A percentile compares a stretch with the other conserved stretches of the same genome.
phyloP scores from a whole-genome alignment of 768 basidiomycete genomes.

The Leccinum olivaceopallidum region DNA sequence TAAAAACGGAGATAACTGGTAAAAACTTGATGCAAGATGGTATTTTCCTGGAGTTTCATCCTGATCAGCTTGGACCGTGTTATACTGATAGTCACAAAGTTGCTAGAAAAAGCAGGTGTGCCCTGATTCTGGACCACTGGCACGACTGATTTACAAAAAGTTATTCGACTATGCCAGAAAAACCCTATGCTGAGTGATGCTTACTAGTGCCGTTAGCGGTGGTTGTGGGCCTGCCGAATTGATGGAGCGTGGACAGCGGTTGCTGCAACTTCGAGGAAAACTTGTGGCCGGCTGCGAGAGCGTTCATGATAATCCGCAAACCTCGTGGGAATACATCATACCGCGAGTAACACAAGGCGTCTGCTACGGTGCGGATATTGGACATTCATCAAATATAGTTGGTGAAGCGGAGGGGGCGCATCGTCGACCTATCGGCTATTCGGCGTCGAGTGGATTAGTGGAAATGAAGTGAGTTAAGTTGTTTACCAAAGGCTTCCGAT shows the following conservation, averaged over 20 bases:
- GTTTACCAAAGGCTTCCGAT: conserved; percentile 29
- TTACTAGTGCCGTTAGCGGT: conserved; percentile 6
- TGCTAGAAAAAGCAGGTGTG: neutral
- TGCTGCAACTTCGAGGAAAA: conserved; percentile 21
- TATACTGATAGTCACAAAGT: conserved; percentile 1
- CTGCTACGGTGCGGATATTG: conserved; percentile 31
- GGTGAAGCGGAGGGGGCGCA: conserved; percentile 8
- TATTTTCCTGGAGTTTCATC: conserved; percentile 4
- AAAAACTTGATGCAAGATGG: conserved; percentile 10
- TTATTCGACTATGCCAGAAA: neutral
- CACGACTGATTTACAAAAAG: conserved; percentile 1
- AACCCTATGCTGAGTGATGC: neutral
- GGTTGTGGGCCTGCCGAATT: conserved; percentile 4
- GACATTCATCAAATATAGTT: conserved; percentile 16
- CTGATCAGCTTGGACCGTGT: conserved; percentile 3
- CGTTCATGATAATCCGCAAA: conserved; percentile 13
- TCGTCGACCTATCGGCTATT: conserved; percentile 21
- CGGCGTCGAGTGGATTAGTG: conserved; percentile 21
- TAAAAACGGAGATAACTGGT: conserved; percentile 11
- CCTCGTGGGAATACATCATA: conserved; percentile 18
- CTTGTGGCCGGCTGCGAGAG: conserved; percentile 27
- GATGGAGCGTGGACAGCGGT: conserved; percentile 8
- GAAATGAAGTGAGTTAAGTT: conserved; percentile 13
- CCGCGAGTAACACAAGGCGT: conserved; percentile 13
- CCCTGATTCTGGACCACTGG: conserved; percentile 7